Evolutionary conservation across 2,329 filamentous ascomycete genomes (phyloP).

Genomic region (Plenodomus lindquistii): DNA sequence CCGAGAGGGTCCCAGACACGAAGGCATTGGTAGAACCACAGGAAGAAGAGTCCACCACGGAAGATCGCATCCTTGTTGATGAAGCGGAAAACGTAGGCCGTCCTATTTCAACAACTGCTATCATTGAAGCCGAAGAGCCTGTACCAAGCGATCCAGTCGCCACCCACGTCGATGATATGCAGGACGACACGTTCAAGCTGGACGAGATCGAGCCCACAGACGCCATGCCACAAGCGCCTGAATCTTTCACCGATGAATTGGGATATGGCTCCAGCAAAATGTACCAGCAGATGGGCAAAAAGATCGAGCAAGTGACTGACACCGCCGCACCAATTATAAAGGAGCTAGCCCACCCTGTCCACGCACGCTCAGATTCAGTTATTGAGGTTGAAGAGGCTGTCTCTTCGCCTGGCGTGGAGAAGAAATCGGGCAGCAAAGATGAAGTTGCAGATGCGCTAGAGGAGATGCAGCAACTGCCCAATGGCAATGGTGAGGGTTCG

Average conservation of each 20-base stretch:
- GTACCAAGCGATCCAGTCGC: neutral
- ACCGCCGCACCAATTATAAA: neutral
- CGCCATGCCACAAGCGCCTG: conserved; percentile 4
- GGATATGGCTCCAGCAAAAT: conserved; percentile 19
- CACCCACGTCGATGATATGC: neutral
- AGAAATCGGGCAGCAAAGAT: neutral
- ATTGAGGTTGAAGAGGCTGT: conserved; percentile 9
- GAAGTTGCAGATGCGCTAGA: neutral
- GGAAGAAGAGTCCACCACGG: neutral
- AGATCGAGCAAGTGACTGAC: neutral
- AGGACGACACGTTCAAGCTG: neutral
- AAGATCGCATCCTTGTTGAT: neutral
- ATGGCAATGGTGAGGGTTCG: neutral
- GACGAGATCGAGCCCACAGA: conserved; percentile 9
- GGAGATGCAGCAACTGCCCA: too few species aligned
- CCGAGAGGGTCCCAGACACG: neutral
- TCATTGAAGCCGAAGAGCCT: neutral
- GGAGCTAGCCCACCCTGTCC: neutral
- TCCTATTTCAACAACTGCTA: neutral
- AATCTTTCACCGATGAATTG: conserved; percentile 21
- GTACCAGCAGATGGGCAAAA: conserved; percentile 16
- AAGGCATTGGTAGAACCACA: neutral
- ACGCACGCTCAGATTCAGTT: conserved; percentile 18
- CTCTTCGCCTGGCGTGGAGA: neutral
- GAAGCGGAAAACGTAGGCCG: neutral